These are phyloP conservation scores for Kwoniella heveanensis DNA, from an alignment of 768 basidiomycete genomes.

Conservation along the genomic window DNA sequence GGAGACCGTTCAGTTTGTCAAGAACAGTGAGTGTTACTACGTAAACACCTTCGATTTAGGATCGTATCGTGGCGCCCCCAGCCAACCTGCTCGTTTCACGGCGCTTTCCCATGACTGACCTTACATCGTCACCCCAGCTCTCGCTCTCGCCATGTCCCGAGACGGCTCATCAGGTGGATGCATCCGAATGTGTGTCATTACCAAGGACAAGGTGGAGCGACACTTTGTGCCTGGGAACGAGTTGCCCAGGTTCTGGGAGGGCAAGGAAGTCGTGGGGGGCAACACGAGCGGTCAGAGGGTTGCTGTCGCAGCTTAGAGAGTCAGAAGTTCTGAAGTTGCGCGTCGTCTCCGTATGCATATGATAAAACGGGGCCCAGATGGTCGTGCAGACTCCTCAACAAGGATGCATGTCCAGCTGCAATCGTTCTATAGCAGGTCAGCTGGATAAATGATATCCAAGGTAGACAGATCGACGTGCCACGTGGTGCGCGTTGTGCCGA, in stretches of 20 bases:
- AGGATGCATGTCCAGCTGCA: no score
- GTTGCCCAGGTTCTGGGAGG: slow-evolving; percentile 63
- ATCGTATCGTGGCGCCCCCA: no score
- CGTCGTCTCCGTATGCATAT: slow-evolving; percentile 12
- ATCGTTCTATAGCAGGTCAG: no score
- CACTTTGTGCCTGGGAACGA: slow-evolving; percentile 88
- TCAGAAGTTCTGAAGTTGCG: not conserved
- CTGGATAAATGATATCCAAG: no score
- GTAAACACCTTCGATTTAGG: no score
- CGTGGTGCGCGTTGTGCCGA: slow-evolving; percentile 3
- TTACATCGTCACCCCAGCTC: slow-evolving; percentile 62
- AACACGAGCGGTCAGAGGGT: slow-evolving; percentile 25
- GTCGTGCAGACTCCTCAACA: not conserved
- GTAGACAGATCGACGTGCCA: not conserved
- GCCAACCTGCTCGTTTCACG: no score
- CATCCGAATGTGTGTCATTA: slow-evolving; percentile 96
- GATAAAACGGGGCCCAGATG: not conserved
- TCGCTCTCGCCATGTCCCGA: slow-evolving; percentile 92
- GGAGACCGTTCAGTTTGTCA: slow-evolving; percentile 90
- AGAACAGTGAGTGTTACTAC: slow-evolving; percentile 85
- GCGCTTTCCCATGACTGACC: not conserved
- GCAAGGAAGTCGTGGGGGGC: slow-evolving; percentile 48
- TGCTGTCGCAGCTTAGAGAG: slow-evolving; percentile 21
- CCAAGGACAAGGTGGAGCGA: slow-evolving; percentile 85
- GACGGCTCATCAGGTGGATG: slow-evolving; percentile 98